A percentile compares a stretch with the other conserved stretches of the same genome.
Evolutionary conservation across 2,329 filamentous ascomycete species (phyloP).

Genomic region (Talaromyces sp.): DNA sequence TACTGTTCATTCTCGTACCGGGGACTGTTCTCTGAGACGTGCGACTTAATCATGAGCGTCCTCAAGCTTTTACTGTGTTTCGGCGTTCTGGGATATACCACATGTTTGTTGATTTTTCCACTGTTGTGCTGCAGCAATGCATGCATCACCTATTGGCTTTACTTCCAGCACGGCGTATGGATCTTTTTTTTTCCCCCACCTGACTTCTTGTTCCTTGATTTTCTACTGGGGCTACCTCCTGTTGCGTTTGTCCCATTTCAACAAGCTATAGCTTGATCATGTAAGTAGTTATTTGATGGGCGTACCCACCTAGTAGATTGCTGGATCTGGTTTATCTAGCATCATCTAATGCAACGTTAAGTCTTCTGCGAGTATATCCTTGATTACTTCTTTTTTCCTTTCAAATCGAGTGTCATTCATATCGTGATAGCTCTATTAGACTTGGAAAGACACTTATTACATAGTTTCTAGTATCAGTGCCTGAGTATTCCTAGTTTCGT

Average conservation of each 20-base stretch:
- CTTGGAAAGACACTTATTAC: neutral
- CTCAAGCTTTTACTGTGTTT: neutral
- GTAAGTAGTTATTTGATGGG: neutral
- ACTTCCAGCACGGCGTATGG: neutral
- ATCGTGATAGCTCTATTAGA: neutral
- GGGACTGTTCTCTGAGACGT: conserved; percentile 47
- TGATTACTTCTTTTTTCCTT: neutral
- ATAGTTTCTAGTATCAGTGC: neutral
- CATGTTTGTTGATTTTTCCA: neutral
- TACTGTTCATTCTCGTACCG: conserved; percentile 92
- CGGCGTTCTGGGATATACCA: conserved; percentile 11
- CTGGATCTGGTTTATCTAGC: conserved; percentile 13
- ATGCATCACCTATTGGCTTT: neutral
- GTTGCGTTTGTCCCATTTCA: neutral
- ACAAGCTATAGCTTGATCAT: neutral
- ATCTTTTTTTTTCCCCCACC: neutral
- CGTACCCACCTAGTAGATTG: neutral
- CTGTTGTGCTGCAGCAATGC: neutral
- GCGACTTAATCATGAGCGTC: neutral
- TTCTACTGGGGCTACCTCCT: neutral
- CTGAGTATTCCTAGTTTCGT: neutral
- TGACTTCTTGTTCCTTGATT: neutral
- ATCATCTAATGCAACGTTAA: conserved; percentile 9
- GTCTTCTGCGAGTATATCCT: neutral
- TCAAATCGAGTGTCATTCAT: neutral